Conservation (phyloP, 2,329 filamentous ascomycete genomes). For the Chlorencoelia australis region DNA sequence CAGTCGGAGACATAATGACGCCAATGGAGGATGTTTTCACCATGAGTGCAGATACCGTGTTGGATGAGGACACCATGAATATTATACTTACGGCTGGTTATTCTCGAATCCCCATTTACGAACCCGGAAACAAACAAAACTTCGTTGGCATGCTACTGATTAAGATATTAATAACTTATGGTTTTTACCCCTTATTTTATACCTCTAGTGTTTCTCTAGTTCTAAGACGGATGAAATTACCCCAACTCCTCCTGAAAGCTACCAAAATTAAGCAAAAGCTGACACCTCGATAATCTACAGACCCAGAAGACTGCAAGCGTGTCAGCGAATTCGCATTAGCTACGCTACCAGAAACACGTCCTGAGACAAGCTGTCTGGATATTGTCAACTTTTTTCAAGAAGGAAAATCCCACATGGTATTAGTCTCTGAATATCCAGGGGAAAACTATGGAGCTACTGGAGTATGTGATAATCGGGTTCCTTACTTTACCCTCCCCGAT, state of each 20-base stretch:
- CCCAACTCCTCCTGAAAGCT: background rate
- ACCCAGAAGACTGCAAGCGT: constrained; percentile 80
- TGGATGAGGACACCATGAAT: constrained; percentile 93
- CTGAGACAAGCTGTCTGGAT: constrained; percentile 92
- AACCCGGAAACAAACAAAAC: constrained; percentile 71
- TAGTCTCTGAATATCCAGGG: constrained; percentile 85
- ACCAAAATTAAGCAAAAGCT: background rate
- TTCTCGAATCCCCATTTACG: constrained; percentile 89
- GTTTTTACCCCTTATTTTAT: no score
- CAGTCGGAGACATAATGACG: constrained; percentile 94
- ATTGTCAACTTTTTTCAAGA: constrained; percentile 99
- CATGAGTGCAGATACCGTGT: constrained; percentile 86
- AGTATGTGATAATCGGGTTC: no score
- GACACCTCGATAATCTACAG: constrained; percentile 32
- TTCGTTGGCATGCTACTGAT: constrained; percentile 97
- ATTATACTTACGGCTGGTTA: constrained; percentile 87
- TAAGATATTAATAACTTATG: constrained; percentile 95
- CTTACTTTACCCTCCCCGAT: no score
- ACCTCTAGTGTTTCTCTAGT: no score
- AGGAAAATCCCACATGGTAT: constrained; percentile 96
- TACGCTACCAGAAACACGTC: constrained; percentile 86
- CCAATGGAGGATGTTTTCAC: constrained; percentile 97
- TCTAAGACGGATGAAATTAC: no score
- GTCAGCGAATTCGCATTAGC: constrained; percentile 89
- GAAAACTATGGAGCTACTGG: constrained; percentile 83